A percentile compares a stretch with the other conserved stretches of the same genome.
Conservation (phyloP, 768 basidiomycete genomes). For the Leccinum subgranulosum region DNA sequence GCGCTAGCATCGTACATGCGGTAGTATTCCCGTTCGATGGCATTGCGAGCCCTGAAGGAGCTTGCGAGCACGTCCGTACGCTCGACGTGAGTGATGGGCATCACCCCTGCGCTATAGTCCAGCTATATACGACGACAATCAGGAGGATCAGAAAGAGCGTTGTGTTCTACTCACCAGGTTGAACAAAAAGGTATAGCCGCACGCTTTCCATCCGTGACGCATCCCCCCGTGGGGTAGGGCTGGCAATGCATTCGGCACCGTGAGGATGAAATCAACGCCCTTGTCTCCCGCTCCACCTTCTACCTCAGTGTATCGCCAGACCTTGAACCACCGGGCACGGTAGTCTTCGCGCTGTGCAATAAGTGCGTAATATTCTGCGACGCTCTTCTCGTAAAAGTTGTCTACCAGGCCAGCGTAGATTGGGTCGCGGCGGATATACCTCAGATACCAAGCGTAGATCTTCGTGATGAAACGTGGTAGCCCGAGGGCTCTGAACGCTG, state of each 20-base stretch:
- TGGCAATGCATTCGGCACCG: slow-evolving; percentile 59
- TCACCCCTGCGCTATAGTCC: slow-evolving; percentile 43
- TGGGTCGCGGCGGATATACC: slow-evolving; percentile 49
- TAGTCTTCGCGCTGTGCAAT: slow-evolving; percentile 45
- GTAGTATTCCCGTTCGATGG: slow-evolving; percentile 39
- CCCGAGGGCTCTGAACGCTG: slow-evolving; percentile 37
- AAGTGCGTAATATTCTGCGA: slow-evolving; percentile 48
- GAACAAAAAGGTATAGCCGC: slow-evolving; percentile 64
- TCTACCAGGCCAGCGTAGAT: slow-evolving; percentile 54
- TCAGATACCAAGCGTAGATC: slow-evolving; percentile 49
- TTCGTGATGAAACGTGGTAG: slow-evolving; percentile 46
- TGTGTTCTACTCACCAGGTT: slow-evolving; percentile 47
- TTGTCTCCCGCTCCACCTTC: slow-evolving; percentile 32
- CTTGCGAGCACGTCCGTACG: slow-evolving; percentile 30
- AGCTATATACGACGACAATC: slow-evolving; percentile 26
- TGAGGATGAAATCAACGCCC: slow-evolving; percentile 60
- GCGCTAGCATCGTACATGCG: slow-evolving; percentile 38
- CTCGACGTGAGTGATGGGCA: slow-evolving; percentile 43
- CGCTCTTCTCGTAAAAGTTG: slow-evolving; percentile 45
- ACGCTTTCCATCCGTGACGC: slow-evolving; percentile 54
- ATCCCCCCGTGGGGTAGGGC: slow-evolving; percentile 53
- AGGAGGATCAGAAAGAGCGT: background rate
- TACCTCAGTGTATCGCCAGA: slow-evolving; percentile 28
- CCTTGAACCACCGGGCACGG: slow-evolving; percentile 37
- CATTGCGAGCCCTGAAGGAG: slow-evolving; percentile 31